These are phyloP conservation scores for Teratosphaeria gauchensis DNA, from an alignment of 2,329 filamentous ascomycete species.

Conservation along the genomic window DNA sequence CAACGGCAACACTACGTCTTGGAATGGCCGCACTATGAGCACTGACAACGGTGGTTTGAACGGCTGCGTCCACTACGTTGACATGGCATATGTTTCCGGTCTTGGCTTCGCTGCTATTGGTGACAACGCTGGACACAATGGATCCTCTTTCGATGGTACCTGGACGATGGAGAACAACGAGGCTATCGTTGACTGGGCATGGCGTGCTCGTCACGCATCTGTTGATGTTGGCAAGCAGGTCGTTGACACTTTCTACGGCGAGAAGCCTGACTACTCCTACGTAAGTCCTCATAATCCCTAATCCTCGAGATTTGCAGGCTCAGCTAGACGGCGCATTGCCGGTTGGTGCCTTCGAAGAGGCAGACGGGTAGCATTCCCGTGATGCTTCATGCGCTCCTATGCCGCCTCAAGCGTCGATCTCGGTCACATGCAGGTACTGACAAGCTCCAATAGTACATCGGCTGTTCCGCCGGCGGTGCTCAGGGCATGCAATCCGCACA, in stretches of 20 bases:
- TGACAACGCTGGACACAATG: slow-evolving; percentile 26
- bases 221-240: slow-evolving; percentile 25
- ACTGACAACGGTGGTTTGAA: slow-evolving; percentile 27
- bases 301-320: slow-evolving; percentile 19
- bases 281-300: slow-evolving; percentile 19
- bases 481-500: slow-evolving; percentile 39
- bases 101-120: slow-evolving; percentile 25
- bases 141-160: slow-evolving; percentile 22
- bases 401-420: slow-evolving; percentile 41
- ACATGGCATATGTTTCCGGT: slow-evolving; percentile 24
- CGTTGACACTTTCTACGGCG: slow-evolving; percentile 30
- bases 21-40: slow-evolving; percentile 26
- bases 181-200: slow-evolving; percentile 25
- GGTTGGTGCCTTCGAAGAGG: slow-evolving; percentile 29
- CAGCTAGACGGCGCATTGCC: neutral
- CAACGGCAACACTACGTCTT: slow-evolving; percentile 14
- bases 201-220: slow-evolving; percentile 23
- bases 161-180: slow-evolving; percentile 19
- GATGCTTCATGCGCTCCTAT: slow-evolving; percentile 31
- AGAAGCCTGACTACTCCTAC: slow-evolving; percentile 33
- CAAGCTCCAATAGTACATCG: slow-evolving; percentile 24
- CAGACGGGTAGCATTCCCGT: slow-evolving; percentile 29
- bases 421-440: slow-evolving; percentile 38
- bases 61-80: slow-evolving; percentile 24
- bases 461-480: slow-evolving; percentile 39